Evolutionary conservation across 2,329 filamentous ascomycete genomes (phyloP), one percentile per base, ranked within the genome.

Genomic region (Rhynchosporium graminicola): DNA sequence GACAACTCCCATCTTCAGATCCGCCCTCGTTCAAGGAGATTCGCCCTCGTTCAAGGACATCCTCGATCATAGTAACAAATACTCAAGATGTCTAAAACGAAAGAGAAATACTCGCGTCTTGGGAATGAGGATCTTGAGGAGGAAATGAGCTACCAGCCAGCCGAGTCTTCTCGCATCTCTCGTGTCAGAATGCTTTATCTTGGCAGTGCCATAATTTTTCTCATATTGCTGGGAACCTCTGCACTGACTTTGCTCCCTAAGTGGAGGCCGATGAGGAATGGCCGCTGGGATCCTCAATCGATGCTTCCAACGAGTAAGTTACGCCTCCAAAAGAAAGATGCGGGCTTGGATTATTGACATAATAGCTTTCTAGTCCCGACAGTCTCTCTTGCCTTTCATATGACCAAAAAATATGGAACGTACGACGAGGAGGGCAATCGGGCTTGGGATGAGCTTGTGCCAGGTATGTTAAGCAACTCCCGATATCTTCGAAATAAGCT

Each of bases 281-380:
- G 55, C 40, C 55, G 55, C 55, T 57, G 55, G 55, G 40, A 57
- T 47, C 55, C 55, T 26, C 55, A 57, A 43, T 46, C 55, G n/a
- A 57, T 57, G 42, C 40, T 57, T 29, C 55, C 55, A 46, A 42
- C 40, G 20, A 47, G 55, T 57, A 57, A 42, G 20, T 26, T 46
- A 43, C 13, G 28, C 33, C 43, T 12, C 13, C 40, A 15, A 43
- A 15, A 43, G 8, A 43, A 43, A 43, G 40, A 43, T 12, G 7
- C 13, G 13, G 40, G 40, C 8, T 43, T 43, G 7, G 13, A 43
- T 43, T 43, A 43, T 43, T 43, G 15, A 43, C 40, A 13, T 15
- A 9, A 10, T 31, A 26, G 7, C 47, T 47, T 36, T 45, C 20
- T 36, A 33, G 43, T 46, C 31, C 5, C 42, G 29, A 20, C 43